phyloP scores from a whole-genome alignment of 257 asterid species.

The Solanum bukasovii region DNA sequence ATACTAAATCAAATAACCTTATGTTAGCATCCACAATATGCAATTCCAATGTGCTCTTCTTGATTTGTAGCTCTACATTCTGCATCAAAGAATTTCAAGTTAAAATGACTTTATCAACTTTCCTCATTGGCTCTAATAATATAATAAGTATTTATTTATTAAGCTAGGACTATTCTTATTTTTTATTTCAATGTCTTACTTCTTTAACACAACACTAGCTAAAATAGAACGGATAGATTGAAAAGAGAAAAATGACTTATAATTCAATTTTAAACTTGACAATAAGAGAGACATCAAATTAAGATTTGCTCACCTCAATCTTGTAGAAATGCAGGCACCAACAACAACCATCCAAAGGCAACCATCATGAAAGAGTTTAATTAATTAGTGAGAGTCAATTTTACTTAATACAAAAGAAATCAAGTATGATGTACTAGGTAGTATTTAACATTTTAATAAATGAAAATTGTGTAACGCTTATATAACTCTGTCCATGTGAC shows the following conservation, averaged over 20 bases:
- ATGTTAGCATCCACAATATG: slow-evolving; percentile 36
- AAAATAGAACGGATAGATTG: too few relatives aligned
- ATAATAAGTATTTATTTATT: neutral
- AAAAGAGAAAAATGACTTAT: neutral
- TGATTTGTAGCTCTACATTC: slow-evolving; percentile 49
- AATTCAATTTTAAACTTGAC: too few relatives aligned
- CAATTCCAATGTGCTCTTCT: slow-evolving; percentile 24
- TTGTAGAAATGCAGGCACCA: neutral
- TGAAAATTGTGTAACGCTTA: neutral
- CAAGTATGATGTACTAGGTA: neutral
- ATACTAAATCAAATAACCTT: slow-evolving; percentile 16
- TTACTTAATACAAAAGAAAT: neutral
- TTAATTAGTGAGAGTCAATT: neutral
- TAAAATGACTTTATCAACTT: too few relatives aligned
- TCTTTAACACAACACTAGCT: neutral
- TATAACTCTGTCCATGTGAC: too few relatives aligned
- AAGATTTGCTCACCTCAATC: neutral
- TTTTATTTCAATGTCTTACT: neutral
- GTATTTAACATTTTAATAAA: neutral
- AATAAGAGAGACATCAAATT: neutral
- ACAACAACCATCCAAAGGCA: neutral
- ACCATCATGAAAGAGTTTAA: neutral
- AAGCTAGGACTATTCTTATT: too few relatives aligned
- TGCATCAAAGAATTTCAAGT: slow-evolving; percentile 1
- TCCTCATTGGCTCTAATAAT: neutral